phyloP scores from a whole-genome alignment of 208 protist genomes.

The Endotrypanum monterogeii region DNA sequence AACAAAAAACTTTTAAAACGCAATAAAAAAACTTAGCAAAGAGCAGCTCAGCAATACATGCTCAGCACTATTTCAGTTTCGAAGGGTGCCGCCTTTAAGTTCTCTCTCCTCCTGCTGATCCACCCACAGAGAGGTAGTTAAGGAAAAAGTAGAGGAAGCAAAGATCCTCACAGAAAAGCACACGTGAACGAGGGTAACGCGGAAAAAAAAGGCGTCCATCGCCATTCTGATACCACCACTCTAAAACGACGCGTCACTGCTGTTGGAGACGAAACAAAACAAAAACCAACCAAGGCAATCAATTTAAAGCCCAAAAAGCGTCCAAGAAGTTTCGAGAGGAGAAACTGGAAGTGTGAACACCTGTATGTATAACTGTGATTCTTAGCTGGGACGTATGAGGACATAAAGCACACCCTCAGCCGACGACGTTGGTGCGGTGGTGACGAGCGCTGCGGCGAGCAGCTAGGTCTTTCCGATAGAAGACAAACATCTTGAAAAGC shows the following conservation, averaged over 20 bases:
- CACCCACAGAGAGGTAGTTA: neutral
- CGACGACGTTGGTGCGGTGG: slow-evolving; percentile 20
- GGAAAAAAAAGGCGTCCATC: neutral
- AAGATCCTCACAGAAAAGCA: neutral
- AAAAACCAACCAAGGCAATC: neutral
- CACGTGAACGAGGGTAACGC: neutral
- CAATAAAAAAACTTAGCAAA: neutral
- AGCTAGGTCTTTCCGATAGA: slow-evolving; percentile 66
- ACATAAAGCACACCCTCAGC: neutral
- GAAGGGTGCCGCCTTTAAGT: neutral
- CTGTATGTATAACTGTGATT: neutral
- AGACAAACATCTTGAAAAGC: slow-evolving; percentile 54
- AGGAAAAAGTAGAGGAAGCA: neutral
- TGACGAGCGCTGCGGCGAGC: slow-evolving; percentile 41
- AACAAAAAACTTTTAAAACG: no score
- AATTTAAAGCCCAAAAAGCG: neutral
- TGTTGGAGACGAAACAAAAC: neutral
- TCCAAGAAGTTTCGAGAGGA: neutral
- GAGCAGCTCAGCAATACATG: neutral
- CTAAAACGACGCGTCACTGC: neutral
- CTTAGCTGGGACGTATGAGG: neutral
- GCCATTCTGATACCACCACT: no score
- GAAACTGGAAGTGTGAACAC: neutral
- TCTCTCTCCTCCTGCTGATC: neutral
- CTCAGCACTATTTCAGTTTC: neutral